These are phyloP conservation scores for Posidonia australis DNA, from an alignment of 106 monocot species.

Conservation along the genomic window DNA sequence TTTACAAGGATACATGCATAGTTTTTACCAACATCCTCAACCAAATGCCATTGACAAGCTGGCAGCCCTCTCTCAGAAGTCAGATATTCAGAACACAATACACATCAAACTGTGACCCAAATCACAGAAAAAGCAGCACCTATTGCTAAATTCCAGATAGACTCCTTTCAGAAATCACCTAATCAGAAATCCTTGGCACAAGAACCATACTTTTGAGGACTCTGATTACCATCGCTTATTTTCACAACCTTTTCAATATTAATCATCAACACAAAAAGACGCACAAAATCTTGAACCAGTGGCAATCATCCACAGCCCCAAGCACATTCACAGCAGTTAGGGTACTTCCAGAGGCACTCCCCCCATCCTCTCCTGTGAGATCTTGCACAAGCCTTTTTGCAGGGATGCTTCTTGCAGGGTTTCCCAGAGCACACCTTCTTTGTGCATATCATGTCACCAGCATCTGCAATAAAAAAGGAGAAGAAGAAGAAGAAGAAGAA, in stretches of 20 bases:
- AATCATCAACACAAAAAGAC: not conserved
- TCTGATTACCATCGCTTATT: too few relatives aligned
- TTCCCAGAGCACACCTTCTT: not conserved
- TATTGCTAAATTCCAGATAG: too few relatives aligned
- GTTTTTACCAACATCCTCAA: too few relatives aligned
- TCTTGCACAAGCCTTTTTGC: not conserved
- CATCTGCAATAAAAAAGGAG: slow-evolving; percentile 1
- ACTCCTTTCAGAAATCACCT: too few relatives aligned
- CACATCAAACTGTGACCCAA: too few relatives aligned
- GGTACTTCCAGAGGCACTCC: slow-evolving; percentile 4
- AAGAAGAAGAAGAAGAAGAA: not conserved
- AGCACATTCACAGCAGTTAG: slow-evolving; percentile 7
- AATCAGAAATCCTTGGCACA: too few relatives aligned
- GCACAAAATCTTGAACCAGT: not conserved
- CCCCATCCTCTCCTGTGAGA: not conserved
- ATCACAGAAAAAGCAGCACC: too few relatives aligned
- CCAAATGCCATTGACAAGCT: too few relatives aligned
- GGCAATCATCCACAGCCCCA: not conserved
- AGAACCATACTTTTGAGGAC: not conserved
- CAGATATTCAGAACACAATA: too few relatives aligned
- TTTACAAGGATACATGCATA: too few relatives aligned
- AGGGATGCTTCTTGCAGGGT: not conserved
- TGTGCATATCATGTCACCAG: slow-evolving; percentile 9
- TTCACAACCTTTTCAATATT: not conserved
- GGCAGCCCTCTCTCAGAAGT: too few relatives aligned